Evolutionary conservation across 192 early-diverging fungal genomes (phyloP).

Genomic region (Geranomyces michiganensis): DNA sequence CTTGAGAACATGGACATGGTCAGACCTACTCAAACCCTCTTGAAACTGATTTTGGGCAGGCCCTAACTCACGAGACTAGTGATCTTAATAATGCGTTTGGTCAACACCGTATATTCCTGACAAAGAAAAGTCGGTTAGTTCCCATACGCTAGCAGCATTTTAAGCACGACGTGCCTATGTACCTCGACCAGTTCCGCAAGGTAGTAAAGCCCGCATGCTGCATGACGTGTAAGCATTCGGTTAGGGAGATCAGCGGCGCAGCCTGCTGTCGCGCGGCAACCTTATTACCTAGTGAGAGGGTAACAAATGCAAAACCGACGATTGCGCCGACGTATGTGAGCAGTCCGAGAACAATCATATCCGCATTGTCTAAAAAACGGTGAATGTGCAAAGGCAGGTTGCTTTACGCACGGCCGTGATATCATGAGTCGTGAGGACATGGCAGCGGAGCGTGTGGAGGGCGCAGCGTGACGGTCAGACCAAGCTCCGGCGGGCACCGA

Average conservation of each 20-base stretch:
- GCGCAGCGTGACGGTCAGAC: no score
- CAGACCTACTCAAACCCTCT: not conserved
- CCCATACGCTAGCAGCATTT: not conserved
- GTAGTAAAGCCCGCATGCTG: constrained; percentile 87
- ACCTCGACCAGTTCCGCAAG: constrained; percentile 67
- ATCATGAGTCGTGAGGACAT: no score
- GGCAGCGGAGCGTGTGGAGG: no score
- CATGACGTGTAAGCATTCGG: not conserved
- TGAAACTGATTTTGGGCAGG: no score
- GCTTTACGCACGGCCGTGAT: no score
- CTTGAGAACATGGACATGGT: constrained; percentile 38
- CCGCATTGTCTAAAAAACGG: not conserved
- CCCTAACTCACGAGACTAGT: constrained; percentile 42
- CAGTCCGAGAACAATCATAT: constrained; percentile 35
- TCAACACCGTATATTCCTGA: constrained; percentile 80
- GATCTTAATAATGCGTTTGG: constrained; percentile 74
- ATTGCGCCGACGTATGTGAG: constrained; percentile 46
- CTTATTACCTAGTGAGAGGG: constrained; percentile 45
- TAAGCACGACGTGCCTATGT: not conserved
- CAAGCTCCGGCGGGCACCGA: no score
- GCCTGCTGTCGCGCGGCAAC: no score
- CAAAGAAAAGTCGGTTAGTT: constrained; percentile 37
- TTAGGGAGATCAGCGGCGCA: not conserved
- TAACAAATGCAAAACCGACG: constrained; percentile 50
- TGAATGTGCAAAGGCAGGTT: no score